Conservation (phyloP, 2,329 filamentous ascomycete genomes). For the Cordyceps pruinosa region DNA sequence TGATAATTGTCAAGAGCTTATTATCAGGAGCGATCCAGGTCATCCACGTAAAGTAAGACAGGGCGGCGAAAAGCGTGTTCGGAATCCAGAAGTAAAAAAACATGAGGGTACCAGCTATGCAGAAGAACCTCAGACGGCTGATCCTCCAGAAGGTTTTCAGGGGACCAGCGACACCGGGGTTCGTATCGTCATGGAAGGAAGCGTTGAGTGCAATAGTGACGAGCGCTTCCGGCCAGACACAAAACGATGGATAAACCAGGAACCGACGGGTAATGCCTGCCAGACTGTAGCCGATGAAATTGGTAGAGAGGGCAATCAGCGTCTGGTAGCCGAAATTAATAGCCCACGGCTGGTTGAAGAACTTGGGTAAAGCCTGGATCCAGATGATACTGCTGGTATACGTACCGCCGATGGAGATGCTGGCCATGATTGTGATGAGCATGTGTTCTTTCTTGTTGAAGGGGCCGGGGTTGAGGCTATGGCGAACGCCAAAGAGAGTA, state of each 20-base stretch:
- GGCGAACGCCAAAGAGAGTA: constrained; percentile 28
- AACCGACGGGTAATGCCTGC: constrained; percentile 41
- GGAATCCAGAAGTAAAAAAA: constrained; percentile 48
- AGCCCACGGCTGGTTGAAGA: constrained; percentile 10
- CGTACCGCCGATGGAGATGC: constrained; percentile 37
- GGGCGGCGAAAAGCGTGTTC: constrained; percentile 39
- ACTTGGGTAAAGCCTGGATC: constrained; percentile 25
- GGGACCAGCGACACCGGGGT: constrained; percentile 20
- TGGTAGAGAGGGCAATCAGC: constrained; percentile 38
- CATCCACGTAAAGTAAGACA: constrained; percentile 43
- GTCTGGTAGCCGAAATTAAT: constrained; percentile 38
- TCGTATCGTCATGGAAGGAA: constrained; percentile 16
- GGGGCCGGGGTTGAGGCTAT: constrained; percentile 40
- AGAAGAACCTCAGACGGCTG: constrained; percentile 35
- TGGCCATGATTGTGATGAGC: constrained; percentile 50
- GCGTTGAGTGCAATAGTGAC: constrained; percentile 38
- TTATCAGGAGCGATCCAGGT: constrained; percentile 42
- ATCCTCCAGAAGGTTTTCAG: constrained; percentile 28
- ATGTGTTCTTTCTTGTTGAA: constrained; percentile 51
- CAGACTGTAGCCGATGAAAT: constrained; percentile 46
- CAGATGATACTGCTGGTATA: constrained; percentile 41
- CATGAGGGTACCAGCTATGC: constrained; percentile 34
- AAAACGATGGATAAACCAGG: constrained; percentile 41
- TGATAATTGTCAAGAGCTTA: constrained; percentile 27
- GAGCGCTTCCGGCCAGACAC: constrained; percentile 44